Evolutionary conservation across 768 basidiomycete genomes (phyloP), one percentile per base, ranked within the genome.

Genomic region (Russula foetens): DNA sequence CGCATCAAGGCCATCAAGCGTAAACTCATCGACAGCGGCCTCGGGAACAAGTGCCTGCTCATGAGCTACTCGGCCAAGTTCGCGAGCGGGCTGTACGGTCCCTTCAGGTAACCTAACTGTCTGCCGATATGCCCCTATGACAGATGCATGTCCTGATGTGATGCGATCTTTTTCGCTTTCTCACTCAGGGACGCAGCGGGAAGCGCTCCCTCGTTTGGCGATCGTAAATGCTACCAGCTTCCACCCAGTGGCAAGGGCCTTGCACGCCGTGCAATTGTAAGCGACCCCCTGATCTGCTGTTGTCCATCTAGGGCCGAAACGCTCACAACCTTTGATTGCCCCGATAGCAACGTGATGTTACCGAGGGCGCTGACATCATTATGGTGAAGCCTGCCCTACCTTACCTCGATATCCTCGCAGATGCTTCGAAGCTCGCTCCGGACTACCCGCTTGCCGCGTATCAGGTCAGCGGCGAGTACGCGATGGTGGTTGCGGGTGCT

Each of bases 41-140:
- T 84, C 47, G 94, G 86, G 9, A 98, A 98, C 74, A 82, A 82
- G 69, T 93, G 90, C 72, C 88, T 88, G 7, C 79, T 99, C 53
- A 98, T 99, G 97, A 85, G 88, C 47, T 99, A 99, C 71, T 90
- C 92, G 9, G 97, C 97, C 62, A 99, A 99, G 73, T 99, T 99
- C 67, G 95, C 97, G 5, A 96, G 92, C 67, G 82, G 84, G 7
- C 72, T 98, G 61, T 99, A 99, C 70, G 97, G 97, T 1, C 97
- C 97, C 1, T 99, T 99, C 82, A 79, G 93, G 91, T 91, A 63
- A 61, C 80, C 50, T 11, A 35, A 1, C 24, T 21, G 41, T 1
- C 24, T 21, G 41, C 7, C 41, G 15, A 35, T 35, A 35, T 35
- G 5, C 8, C 2, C 6, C 35, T 5, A 2, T 35, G 2, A 6